Percentiles rank a stretch among this genome's conserved stretches.
These are phyloP conservation scores for Flaveria sonorensis DNA, from an alignment of 129 eudicot species.

Conservation along the genomic window DNA sequence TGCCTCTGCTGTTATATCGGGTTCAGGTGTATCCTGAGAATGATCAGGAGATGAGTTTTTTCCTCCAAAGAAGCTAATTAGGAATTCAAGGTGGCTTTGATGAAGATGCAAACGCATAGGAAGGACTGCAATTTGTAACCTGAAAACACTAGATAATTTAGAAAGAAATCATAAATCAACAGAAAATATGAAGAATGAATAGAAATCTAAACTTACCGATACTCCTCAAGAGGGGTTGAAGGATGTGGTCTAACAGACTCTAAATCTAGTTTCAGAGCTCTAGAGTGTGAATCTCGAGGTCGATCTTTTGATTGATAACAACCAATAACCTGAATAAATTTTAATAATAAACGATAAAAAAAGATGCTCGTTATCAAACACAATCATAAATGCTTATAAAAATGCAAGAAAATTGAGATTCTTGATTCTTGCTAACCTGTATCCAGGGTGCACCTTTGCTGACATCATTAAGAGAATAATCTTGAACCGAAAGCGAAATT, in stretches of 20 bases:
- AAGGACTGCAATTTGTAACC: slow-evolving; percentile 72
- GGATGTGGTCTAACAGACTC: slow-evolving; percentile 93
- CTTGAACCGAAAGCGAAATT: slow-evolving; percentile 55
- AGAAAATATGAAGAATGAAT: background rate
- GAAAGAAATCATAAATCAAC: background rate
- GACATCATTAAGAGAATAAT: slow-evolving; percentile 66
- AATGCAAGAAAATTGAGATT: background rate
- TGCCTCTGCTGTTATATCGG: slow-evolving; percentile 71
- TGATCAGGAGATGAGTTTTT: slow-evolving; percentile 44
- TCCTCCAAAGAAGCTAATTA: slow-evolving; percentile 81
- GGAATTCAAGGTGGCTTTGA: slow-evolving; percentile 86
- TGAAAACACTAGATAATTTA: slow-evolving; percentile 33
- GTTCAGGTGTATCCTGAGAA: slow-evolving; percentile 34
- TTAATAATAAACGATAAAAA: background rate
- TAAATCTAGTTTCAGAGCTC: slow-evolving; percentile 72
- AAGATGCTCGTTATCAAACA: background rate
- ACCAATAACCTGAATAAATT: slow-evolving; percentile 62
- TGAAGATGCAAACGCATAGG: slow-evolving; percentile 96
- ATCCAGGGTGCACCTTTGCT: slow-evolving; percentile 89
- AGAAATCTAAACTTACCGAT: slow-evolving; percentile 52
- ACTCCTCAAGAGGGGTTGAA: slow-evolving; percentile 87
- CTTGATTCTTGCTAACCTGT: slow-evolving; percentile 47
- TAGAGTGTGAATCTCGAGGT: slow-evolving; percentile 72
- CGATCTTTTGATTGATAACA: slow-evolving; percentile 74
- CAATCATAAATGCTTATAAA: background rate